These are phyloP conservation scores for Trichosporon ovoides DNA, from an alignment of 1,284 basidiomycete genomes.

Conservation along the genomic window DNA sequence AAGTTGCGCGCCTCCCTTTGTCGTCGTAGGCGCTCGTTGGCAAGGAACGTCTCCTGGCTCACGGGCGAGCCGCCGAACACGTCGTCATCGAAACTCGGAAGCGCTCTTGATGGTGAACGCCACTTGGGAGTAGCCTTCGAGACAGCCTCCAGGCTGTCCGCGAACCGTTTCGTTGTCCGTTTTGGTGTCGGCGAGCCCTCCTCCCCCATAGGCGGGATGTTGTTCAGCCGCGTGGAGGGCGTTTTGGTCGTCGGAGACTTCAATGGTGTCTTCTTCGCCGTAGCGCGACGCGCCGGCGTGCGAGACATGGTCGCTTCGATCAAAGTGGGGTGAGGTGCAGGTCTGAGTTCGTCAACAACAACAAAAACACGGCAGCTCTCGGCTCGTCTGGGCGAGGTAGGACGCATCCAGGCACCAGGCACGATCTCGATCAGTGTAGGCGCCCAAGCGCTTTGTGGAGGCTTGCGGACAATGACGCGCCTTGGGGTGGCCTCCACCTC, in stretches of 20 bases:
- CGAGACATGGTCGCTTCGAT: not conserved
- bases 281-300: not conserved
- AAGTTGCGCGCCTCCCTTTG: conserved; percentile 48
- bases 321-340: not conserved
- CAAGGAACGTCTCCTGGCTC: conserved; percentile 35
- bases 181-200: not conserved
- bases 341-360: not conserved
- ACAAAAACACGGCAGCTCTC: not conserved
- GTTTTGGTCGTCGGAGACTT: not conserved
- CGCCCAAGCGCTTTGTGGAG: too few relatives aligned
- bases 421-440: too few relatives aligned
- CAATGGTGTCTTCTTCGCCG: not conserved
- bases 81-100: conserved; percentile 19
- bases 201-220: not conserved
- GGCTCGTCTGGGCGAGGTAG: too few relatives aligned
- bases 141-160: not conserved
- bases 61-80: conserved; percentile 17
- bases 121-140: not conserved
- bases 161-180: conserved; percentile 2
- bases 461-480: not conserved
- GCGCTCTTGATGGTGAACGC: not conserved
- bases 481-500: not conserved
- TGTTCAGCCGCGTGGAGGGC: not conserved
- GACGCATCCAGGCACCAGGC: too few relatives aligned
- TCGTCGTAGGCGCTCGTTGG: conserved; percentile 39